Percentiles rank a stretch among this genome's conserved stretches.
Evolutionary conservation across 1,139 yeast species (phyloP).

Genomic region (Candida anutae): DNA sequence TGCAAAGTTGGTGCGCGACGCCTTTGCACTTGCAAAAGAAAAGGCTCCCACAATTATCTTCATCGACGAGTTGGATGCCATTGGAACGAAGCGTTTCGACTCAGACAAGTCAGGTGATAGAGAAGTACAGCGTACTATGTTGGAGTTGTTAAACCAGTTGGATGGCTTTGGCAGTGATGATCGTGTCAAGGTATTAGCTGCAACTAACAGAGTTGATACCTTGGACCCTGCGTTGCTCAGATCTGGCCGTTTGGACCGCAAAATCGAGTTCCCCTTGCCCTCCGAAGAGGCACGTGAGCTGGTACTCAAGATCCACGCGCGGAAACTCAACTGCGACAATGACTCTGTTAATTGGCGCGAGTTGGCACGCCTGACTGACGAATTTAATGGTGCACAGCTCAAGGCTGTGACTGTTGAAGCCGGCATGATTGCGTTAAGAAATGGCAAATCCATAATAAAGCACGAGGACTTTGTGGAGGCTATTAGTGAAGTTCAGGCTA

Average conservation of each 20-base stretch:
- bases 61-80: constrained; percentile 96
- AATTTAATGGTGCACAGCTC: constrained; percentile 96
- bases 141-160: constrained; percentile 90
- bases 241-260: constrained; percentile 95
- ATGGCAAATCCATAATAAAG: constrained; percentile 83
- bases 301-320: constrained; percentile 90
- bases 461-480: constrained; percentile 99
- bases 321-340: constrained; percentile 92
- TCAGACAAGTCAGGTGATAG: constrained; percentile 97
- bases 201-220: constrained; percentile 96
- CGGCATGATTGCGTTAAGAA: constrained; percentile 97
- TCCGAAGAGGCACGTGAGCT: constrained; percentile 96
- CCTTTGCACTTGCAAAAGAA: constrained; percentile 96
- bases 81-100: constrained; percentile 97
- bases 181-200: constrained; percentile 93
- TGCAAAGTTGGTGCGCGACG: constrained; percentile 95
- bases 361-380: constrained; percentile 95
- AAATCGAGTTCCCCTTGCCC: constrained; percentile 95
- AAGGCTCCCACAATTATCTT: constrained; percentile 97
- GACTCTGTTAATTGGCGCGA: constrained; percentile 91
- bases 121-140: constrained; percentile 98
- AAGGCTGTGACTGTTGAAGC: constrained; percentile 99
- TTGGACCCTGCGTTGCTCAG: constrained; percentile 95
- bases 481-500: constrained; percentile 95
- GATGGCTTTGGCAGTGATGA: constrained; percentile 99